Base-by-base conservation (phyloP, 2,329 filamentous ascomycete species). In the Dactylellina leptospora region DNA sequence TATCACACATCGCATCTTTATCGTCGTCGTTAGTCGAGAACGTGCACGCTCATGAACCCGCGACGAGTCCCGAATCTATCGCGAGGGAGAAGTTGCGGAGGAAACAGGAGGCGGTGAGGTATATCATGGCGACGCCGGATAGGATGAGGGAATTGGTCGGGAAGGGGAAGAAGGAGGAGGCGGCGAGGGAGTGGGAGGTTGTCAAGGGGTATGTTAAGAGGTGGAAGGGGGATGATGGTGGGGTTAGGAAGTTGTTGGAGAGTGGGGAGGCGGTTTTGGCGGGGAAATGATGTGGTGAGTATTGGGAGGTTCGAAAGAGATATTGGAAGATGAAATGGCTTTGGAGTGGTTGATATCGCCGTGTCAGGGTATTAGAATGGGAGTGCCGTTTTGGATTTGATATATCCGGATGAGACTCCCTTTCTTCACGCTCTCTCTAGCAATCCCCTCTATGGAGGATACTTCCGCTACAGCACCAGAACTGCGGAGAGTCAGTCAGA, bases 1-100 rank as follows among this genome's bases (percentile, higher is more conserved):
- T 93, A 53, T 85, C 86, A 1, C 88, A 90, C 74, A 92, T 93
- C 88, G 76, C 82, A 83, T 74, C 83, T 84, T 70, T 80, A 18
- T 74, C 75, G 2, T 70, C 59, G 3, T 74, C 81, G 10, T 78
- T 87, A 22, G 82, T 84, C 60, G 77, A 81, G 44, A 80, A 80
- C 2, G 79, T 86, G 1, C 83, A 83, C 0, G 77, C 81, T 1
- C 84, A 84, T 1, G 81, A 82, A 42, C 78, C 80, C 2, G 73
- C 81, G 78, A 76, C 77, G 79, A 51, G 78, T 79, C 68, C 83
- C 81, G 77, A 76, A 1, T 48, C 45, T 5, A 62, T 47, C n/a
- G 64, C 66, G 27, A 61, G 20, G 36, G 62, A 50, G 50, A 81
- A 78, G 75, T 75, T 77, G 70, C 79, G 40, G 18, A 58, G 77